A percentile compares a stretch with the other conserved stretches of the same genome.
Conservation (phyloP, 2,329 filamentous ascomycete genomes). For the Parascedosporium putredinis region DNA sequence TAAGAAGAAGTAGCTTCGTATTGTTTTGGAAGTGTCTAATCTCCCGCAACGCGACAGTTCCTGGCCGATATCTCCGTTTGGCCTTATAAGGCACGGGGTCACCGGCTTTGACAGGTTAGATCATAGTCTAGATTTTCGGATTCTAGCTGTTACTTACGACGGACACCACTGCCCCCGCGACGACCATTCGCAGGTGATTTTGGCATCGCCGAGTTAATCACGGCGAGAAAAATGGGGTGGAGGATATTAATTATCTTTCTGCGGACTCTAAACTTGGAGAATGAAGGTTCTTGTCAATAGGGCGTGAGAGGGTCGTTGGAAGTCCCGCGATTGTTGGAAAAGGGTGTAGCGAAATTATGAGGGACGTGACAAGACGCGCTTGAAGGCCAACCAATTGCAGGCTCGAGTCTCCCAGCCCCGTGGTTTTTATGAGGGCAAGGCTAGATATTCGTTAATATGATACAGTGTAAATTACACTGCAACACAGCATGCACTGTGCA, state of each 20-base stretch:
- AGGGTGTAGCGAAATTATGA: no score
- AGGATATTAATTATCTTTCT: no score
- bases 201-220: no score
- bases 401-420: slow-evolving; percentile 16
- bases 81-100: slow-evolving; percentile 57
- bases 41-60: slow-evolving; percentile 81
- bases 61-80: slow-evolving; percentile 60
- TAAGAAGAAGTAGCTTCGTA: slow-evolving; percentile 75
- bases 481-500: not conserved
- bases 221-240: no score
- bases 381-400: slow-evolving; percentile 1
- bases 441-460: not conserved
- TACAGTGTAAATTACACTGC: not conserved
- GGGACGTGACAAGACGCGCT: slow-evolving; percentile 6
- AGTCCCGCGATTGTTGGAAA: not conserved
- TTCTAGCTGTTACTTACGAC: not conserved
- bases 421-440: slow-evolving; percentile 15
- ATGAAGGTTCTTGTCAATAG: no score
- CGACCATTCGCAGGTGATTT: not conserved
- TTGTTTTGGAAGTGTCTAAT: slow-evolving; percentile 84
- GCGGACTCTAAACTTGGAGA: no score
- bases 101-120: slow-evolving; percentile 42
- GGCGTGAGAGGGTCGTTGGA: no score
- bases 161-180: not conserved
- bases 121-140: not conserved